phyloP scores from a whole-genome alignment of 257 asterid species.

The Solanum virginianum region DNA sequence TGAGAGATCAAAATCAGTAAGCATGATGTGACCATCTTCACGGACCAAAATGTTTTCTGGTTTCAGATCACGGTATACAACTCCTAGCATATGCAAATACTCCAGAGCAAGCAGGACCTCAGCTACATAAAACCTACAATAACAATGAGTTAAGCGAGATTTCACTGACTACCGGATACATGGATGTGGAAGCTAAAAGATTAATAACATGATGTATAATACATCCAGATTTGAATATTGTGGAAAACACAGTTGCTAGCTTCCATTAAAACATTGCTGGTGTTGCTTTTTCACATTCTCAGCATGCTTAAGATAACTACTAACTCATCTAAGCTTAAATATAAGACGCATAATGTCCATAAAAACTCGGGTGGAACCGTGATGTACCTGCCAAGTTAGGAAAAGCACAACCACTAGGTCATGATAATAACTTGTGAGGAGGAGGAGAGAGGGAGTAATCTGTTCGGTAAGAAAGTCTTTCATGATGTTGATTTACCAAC shows the following conservation, averaged over 20 bases:
- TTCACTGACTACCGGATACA: not conserved
- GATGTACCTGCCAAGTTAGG: not conserved
- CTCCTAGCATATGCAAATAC: slow-evolving; percentile 74
- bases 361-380: not conserved
- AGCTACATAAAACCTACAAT: slow-evolving; percentile 64
- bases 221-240: not conserved
- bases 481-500: not conserved
- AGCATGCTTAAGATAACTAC: not conserved
- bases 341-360: not conserved
- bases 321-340: not conserved
- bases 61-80: slow-evolving; percentile 61
- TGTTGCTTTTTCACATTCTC: not conserved
- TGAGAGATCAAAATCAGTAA: slow-evolving; percentile 68
- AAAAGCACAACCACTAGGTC: not conserved
- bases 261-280: not conserved
- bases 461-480: not conserved
- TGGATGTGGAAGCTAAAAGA: not conserved
- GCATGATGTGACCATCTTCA: slow-evolving; percentile 79
- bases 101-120: slow-evolving; percentile 71
- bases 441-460: not conserved
- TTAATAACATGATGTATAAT: not conserved
- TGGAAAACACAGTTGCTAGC: not conserved
- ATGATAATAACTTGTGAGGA: not conserved
- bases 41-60: slow-evolving; percentile 70
- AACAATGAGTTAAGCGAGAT: not conserved